Base-by-base conservation (phyloP, 1,284 basidiomycete species). In the Rhodotorula glutinis region DNA sequence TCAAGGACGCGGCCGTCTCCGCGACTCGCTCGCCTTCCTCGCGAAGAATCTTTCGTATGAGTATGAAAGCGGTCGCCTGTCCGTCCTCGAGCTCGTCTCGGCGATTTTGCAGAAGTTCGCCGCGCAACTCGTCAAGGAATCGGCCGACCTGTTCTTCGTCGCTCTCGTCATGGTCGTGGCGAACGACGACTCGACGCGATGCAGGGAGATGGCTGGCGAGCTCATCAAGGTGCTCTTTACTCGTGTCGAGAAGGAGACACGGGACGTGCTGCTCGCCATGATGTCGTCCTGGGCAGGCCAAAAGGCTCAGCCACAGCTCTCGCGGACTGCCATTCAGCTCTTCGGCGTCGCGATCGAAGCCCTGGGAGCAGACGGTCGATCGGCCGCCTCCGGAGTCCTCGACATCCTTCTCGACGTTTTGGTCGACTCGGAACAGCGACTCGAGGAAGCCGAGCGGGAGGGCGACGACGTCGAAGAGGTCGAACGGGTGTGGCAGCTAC, bases 21-120 rank as follows among this genome's bases (percentile, higher is more conserved):
- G 87, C 69, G 88, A 87, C 59, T 91, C 92, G 74, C 90, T 99
- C 84, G 85, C 88, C 0, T 97, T 97, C 82, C 83, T 99, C 33
- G 91, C 92, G 30, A 92, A 91, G 78, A 98, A 99, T 77, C 80
- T 98, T 33, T 88, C 91, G 8, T 99, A 98, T 78, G 85, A 88
- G 40, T 87, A 91, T 78, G 93, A 98, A 76, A 90, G 87, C 62
- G 96, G 96, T 1, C 85, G 96, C 49, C 83, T 87, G 60, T 97
- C 93, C 25, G 91, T 97, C 29, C 87, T 98, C 83, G 94, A 97
- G 78, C 82, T 98, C 2, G 83, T 98, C 21, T 82, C 85, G 27
- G 92, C 91, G 3, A 82, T 97, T 58, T 81, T 98, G 57, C 76
- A 83, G 74, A 98, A 98, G 80, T 96, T 98, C 77, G 87, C 91